Base-by-base conservation (phyloP, 116 monocot genomes). In the Trichopus zeylanicus region DNA sequence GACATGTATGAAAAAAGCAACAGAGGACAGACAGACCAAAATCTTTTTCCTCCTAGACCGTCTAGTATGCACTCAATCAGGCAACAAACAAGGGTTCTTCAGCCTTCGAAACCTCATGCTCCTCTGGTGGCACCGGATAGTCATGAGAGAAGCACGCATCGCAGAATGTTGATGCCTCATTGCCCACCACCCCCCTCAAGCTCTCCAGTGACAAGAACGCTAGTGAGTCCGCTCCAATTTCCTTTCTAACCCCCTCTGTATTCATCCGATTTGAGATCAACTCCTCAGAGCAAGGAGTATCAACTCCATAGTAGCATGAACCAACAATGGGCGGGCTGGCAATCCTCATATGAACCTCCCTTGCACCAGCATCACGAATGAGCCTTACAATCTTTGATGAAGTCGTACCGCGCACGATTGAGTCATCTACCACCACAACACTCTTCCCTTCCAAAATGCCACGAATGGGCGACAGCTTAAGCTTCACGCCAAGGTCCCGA, bases 401-500 rank as follows among this genome's bases (percentile, higher is more conserved):
- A 1, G 94, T 94, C 4, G 94, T 94, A 12, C 94, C 94, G 5
- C 94, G 71, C n/a, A 94, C 94, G 28, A 94, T 83, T 15, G 94
- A 94, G 48, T 94, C 94, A 26, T 94, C 94, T 3, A 94, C 80
- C 0, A 94, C 89, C 0, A 94, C 89, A 0, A 94, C 94, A n/a
- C 70, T 73, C 64, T 84, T 82, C 10, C 83, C 94, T 29, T 80
- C 57, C 11, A 94, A 70, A 21, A 94, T 74, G 0, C 83, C 89
- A 7, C 52, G 55, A 1, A 94, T 78, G 0, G 94, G 89, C 0
- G 94, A 77, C 7, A 94, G 81, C 68, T 94, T 94, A 19, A 94
- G 76, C 48, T 80, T 74, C 26, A 94, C 94, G 7, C 75, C 86
- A 13, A 94, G 78, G 69, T 94, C 89, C 10, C 94, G 77, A 22